phyloP scores from a whole-genome alignment of 108 stramenopile genomes.

The Heterococcus sp. region DNA sequence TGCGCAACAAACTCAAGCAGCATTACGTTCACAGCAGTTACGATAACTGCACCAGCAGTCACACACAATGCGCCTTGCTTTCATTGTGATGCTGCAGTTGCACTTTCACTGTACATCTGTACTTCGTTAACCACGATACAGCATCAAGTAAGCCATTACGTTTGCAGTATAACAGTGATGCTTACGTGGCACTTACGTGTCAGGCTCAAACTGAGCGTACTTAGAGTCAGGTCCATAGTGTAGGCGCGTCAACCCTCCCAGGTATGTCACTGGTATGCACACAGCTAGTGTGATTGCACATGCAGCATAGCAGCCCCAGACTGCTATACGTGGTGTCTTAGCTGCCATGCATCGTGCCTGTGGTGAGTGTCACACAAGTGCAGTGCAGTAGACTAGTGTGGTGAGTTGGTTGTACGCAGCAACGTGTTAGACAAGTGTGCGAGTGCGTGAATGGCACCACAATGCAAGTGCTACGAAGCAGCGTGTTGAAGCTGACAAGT shows the following conservation, averaged over 20 bases:
- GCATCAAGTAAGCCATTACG: not conserved
- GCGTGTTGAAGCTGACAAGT: too few species aligned
- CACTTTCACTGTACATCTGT: not conserved
- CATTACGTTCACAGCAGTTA: not conserved
- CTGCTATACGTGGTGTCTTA: too few species aligned
- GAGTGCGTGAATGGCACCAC: too few species aligned
- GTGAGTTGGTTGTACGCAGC: too few species aligned
- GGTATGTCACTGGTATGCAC: slow-evolving; percentile 70
- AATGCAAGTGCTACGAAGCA: too few species aligned
- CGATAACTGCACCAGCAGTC: not conserved
- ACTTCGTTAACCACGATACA: not conserved
- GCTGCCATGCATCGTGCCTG: too few species aligned
- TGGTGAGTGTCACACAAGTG: too few species aligned
- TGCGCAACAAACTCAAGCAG: not conserved
- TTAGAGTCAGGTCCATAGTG: slow-evolving; percentile 70
- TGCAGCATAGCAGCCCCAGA: slow-evolving; percentile 2
- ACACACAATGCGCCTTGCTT: not conserved
- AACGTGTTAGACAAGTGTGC: too few species aligned
- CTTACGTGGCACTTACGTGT: slow-evolving; percentile 12
- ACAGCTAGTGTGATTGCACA: slow-evolving; percentile 65
- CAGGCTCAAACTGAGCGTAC: slow-evolving; percentile 63
- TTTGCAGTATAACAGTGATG: too few species aligned
- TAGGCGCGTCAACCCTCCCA: slow-evolving; percentile 66
- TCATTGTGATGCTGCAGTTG: not conserved
- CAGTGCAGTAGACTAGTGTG: too few species aligned